Conservation (phyloP, 1,284 basidiomycete species). For the Phenoliferia sp. region DNA sequence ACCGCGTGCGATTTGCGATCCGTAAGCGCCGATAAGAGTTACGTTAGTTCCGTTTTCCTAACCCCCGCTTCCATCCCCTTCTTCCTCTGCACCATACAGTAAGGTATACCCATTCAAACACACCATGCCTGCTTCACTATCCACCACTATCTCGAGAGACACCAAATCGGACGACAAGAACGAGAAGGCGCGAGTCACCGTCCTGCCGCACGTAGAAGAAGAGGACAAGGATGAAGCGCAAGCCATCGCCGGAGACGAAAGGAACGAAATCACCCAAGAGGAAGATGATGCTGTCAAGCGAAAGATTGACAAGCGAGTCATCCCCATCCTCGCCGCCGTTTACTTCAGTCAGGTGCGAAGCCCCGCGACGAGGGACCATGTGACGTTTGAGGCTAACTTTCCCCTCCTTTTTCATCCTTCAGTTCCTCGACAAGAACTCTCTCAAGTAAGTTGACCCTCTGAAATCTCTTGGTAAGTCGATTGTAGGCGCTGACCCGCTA, state of each 20-base stretch:
- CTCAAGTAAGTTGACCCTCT: background rate
- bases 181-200: background rate
- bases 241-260: slow-evolving; percentile 9
- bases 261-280: slow-evolving; percentile 7
- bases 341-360: slow-evolving; percentile 59
- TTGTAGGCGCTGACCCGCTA: too few species aligned
- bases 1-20: too few species aligned
- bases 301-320: slow-evolving; percentile 60
- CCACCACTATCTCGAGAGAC: background rate
- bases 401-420: background rate
- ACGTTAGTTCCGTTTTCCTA: too few species aligned
- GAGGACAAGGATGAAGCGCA: slow-evolving; percentile 19
- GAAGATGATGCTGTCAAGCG: slow-evolving; percentile 34
- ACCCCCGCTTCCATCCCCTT: too few species aligned
- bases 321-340: slow-evolving; percentile 59
- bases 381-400: background rate
- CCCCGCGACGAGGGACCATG: too few species aligned
- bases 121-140: too few species aligned
- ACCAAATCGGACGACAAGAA: background rate
- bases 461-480: too few species aligned
- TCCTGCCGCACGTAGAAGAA: background rate
- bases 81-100: too few species aligned
- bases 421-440: slow-evolving; percentile 58
- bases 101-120: too few species aligned
- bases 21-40: too few species aligned